Percentiles rank a stretch among this genome's conserved stretches.
Conservation (phyloP, 2,329 filamentous ascomycete genomes). For the Fusarium chuoi region DNA sequence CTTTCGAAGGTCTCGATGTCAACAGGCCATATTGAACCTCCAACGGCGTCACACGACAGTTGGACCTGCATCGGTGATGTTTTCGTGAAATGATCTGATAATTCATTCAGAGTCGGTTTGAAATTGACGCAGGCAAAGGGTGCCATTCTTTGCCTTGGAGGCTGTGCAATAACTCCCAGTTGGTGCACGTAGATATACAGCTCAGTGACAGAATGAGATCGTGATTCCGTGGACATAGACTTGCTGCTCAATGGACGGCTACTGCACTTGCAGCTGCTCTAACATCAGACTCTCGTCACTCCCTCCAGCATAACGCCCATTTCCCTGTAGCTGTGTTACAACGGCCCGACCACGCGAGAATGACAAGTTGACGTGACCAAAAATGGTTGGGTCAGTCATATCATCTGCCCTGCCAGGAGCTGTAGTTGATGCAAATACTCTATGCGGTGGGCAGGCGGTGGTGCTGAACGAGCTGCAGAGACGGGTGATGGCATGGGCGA, state of each 20-base stretch:
- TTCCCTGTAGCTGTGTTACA: background rate
- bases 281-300: background rate
- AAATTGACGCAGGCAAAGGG: slow-evolving; percentile 10
- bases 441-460: background rate
- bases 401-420: background rate
- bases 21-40: slow-evolving; percentile 10
- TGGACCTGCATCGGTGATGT: slow-evolving; percentile 33
- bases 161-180: background rate
- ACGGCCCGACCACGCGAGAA: background rate
- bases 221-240: background rate
- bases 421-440: background rate
- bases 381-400: background rate
- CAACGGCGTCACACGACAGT: slow-evolving; percentile 31
- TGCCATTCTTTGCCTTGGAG: background rate
- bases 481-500: slow-evolving; percentile 37
- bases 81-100: slow-evolving; percentile 29
- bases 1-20: slow-evolving; percentile 26
- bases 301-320: background rate
- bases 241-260: background rate
- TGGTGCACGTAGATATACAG: background rate
- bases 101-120: slow-evolving; percentile 5
- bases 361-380: background rate
- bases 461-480: slow-evolving; percentile 16
- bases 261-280: slow-evolving; percentile 1
- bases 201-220: background rate